A percentile compares a stretch with the other conserved stretches of the same genome.
Evolutionary conservation across 2,329 filamentous ascomycete species (phyloP).

Genomic region (Fusarium algeriense): DNA sequence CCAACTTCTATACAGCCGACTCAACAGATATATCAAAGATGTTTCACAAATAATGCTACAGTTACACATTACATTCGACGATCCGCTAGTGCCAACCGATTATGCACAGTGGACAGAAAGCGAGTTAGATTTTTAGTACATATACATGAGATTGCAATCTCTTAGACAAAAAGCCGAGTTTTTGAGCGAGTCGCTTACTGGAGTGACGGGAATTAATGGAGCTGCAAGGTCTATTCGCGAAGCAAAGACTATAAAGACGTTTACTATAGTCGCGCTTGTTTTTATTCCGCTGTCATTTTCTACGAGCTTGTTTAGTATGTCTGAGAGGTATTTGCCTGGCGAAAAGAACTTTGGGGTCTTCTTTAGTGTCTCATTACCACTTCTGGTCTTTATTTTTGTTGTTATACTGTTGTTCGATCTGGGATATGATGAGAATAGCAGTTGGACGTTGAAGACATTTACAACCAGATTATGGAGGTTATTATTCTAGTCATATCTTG

Average conservation of each 20-base stretch:
- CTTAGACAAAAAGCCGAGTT: constrained; percentile 4
- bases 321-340: constrained; percentile 1
- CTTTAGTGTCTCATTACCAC: constrained; percentile 1
- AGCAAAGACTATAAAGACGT: constrained; percentile 8
- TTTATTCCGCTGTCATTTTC: constrained; percentile 13
- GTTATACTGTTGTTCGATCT: constrained; percentile 5
- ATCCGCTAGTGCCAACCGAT: neutral
- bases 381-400: constrained; percentile 7
- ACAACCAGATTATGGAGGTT: neutral
- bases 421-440: constrained; percentile 15
- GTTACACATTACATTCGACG: constrained; percentile 6
- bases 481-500: neutral
- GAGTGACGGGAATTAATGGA: constrained; percentile 8
- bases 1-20: constrained; percentile 1
- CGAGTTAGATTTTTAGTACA: constrained; percentile 4
- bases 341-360: constrained; percentile 2
- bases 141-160: constrained; percentile 9
- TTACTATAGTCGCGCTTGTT: constrained; percentile 13
- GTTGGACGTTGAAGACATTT: constrained; percentile 3
- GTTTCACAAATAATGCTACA: constrained; percentile 12
- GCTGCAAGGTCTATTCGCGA: constrained; percentile 13
- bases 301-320: constrained; percentile 4
- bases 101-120: constrained; percentile 2
- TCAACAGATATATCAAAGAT: constrained; percentile 14
- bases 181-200: constrained; percentile 6